These are phyloP conservation scores for Fusarium pseudonygamai DNA, from an alignment of 2,329 filamentous ascomycete species.

Conservation along the genomic window DNA sequence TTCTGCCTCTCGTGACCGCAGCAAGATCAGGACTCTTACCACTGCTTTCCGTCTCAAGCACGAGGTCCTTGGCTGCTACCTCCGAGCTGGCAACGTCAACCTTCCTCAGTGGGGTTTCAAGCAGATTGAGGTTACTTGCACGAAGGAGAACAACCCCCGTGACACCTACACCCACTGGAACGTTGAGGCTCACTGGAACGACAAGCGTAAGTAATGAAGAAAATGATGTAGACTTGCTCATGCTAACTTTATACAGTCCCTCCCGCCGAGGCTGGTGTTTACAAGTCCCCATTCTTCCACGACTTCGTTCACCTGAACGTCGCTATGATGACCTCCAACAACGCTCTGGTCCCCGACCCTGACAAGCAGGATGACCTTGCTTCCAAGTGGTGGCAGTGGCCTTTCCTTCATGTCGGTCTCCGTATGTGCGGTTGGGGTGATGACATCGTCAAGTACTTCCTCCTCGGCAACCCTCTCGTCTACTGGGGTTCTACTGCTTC, in stretches of 20 bases:
- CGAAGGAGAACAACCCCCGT: conserved; percentile 89
- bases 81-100: conserved; percentile 94
- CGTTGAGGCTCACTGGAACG: conserved; percentile 93
- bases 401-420: conserved; percentile 90
- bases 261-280: conserved; percentile 85
- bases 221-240: not conserved
- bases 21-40: conserved; percentile 87
- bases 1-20: conserved; percentile 85
- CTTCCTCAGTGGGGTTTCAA: conserved; percentile 99
- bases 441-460: conserved; percentile 95
- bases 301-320: conserved; percentile 99
- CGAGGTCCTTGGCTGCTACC: conserved; percentile 84
- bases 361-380: conserved; percentile 99
- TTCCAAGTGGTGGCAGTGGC: conserved; percentile 99
- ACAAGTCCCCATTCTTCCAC: conserved; percentile 96
- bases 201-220: conserved; percentile 75
- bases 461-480: conserved; percentile 93
- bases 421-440: conserved; percentile 99
- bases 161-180: conserved; percentile 99
- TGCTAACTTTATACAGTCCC: conserved; percentile 69
- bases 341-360: conserved; percentile 94
- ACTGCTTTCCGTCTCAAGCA: conserved; percentile 92
- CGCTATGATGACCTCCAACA: conserved; percentile 99
- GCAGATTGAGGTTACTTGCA: conserved; percentile 97
- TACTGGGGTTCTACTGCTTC: conserved; percentile 94